Percentiles rank a stretch among this genome's conserved stretches.
Evolutionary conservation across 495 filamentous ascomycete species (phyloP).

Genomic region (Polyplosphaeria fusca): DNA sequence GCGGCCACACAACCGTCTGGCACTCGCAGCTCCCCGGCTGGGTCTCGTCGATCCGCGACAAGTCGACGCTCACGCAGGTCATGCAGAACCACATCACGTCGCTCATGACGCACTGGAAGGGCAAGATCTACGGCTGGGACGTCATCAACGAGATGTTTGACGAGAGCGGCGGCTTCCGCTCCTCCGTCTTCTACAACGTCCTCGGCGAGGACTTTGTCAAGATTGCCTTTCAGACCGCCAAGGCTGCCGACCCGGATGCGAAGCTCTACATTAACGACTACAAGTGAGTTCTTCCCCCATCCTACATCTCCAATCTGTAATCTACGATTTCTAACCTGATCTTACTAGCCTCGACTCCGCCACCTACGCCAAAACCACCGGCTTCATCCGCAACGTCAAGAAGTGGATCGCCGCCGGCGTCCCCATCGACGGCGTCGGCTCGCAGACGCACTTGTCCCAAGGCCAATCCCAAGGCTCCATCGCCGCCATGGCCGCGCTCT

Average conservation of each 20-base stretch:
- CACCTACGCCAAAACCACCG: slow-evolving; percentile 54
- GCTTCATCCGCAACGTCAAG: slow-evolving; percentile 62
- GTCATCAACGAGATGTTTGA: slow-evolving; percentile 68
- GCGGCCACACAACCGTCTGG: slow-evolving; percentile 64
- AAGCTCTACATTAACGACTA: slow-evolving; percentile 71
- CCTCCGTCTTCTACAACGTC: slow-evolving; percentile 56
- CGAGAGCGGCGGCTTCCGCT: slow-evolving; percentile 58
- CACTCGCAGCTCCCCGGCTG: slow-evolving; percentile 62
- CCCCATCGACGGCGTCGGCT: slow-evolving; percentile 72
- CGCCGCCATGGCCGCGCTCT: slow-evolving; percentile 57
- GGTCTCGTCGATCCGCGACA: slow-evolving; percentile 55
- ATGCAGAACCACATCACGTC: slow-evolving; percentile 60
- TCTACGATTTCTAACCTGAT: slow-evolving; percentile 8
- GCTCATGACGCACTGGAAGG: slow-evolving; percentile 57
- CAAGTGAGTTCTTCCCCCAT: slow-evolving; percentile 50
- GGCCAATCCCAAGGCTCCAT: slow-evolving; percentile 45
- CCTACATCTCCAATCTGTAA: slow-evolving; percentile 38
- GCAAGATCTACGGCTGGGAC: slow-evolving; percentile 63
- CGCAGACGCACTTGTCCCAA: slow-evolving; percentile 59
- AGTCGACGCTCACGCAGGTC: slow-evolving; percentile 49
- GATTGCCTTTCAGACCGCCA: slow-evolving; percentile 62
- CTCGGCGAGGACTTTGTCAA: slow-evolving; percentile 56
- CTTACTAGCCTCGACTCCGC: slow-evolving; percentile 42
- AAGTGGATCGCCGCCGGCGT: slow-evolving; percentile 63
- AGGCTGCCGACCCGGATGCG: slow-evolving; percentile 54